phyloP scores from a whole-genome alignment of 768 basidiomycete species.

The Leccinum truebloodii region DNA sequence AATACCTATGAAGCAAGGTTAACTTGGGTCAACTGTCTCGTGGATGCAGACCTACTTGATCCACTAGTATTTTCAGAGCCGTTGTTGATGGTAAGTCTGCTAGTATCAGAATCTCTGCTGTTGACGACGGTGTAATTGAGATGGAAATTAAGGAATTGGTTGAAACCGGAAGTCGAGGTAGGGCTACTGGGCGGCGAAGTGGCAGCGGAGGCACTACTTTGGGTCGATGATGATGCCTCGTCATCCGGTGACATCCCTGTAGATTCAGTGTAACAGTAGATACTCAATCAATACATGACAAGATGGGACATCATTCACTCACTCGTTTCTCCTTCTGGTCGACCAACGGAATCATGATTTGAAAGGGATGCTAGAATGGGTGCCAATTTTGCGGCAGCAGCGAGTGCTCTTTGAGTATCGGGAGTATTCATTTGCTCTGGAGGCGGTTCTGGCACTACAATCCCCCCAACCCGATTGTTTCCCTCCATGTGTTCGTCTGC shows the following conservation, averaged over 20 bases:
- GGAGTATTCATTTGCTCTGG: conserved; percentile 3
- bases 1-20: background rate
- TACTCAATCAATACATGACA: background rate
- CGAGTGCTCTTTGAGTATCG: background rate
- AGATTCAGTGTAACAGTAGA: background rate
- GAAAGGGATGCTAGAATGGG: background rate
- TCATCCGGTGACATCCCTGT: background rate
- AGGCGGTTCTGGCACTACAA: background rate
- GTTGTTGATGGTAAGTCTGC: background rate
- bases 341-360: too few species aligned
- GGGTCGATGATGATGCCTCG: background rate
- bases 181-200: conserved; percentile 5
- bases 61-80: background rate
- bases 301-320: background rate
- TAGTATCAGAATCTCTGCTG: background rate
- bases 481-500: background rate
- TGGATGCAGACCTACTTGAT: conserved; percentile 1
- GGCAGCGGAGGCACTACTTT: background rate
- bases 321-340: conserved; percentile 1
- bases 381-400: background rate
- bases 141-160: background rate
- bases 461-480: background rate
- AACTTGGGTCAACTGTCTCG: background rate
- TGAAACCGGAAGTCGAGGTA: conserved; percentile 2
- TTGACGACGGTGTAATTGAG: background rate